Base-by-base conservation (phyloP, 2,329 filamentous ascomycete species). In the Penicillium thymicola region DNA sequence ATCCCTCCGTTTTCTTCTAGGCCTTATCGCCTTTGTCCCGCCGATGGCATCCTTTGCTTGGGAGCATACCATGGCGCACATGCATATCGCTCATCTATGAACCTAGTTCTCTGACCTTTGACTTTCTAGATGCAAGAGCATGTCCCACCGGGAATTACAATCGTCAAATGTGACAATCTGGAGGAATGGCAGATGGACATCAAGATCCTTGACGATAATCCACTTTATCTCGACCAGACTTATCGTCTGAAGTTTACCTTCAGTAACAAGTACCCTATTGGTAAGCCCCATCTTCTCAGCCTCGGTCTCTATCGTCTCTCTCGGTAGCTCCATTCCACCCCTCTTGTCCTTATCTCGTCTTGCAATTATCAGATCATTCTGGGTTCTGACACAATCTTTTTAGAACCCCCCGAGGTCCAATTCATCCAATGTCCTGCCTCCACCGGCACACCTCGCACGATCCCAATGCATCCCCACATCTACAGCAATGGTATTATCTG, bases 401-500 rank as follows among this genome's bases (percentile, higher is more conserved):
- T 67, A 96, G 93, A 97, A 79, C 89, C 94, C 0, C 94, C 94
- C 25, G 94, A 99, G 80, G 94, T 97, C 63, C 89, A 89, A 55
- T 99, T 99, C 70, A 81, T 90, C 54, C 81, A 86, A 66, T 78
- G 84, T 51, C 73, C 84, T 34, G 49, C 55, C 25, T 60, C 70
- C 10, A 67, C 72, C 32, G 66, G 69, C 7, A 72, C 76, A 0
- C 73, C 75, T 40, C 81, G 83, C 41, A 78, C 81, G 2, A 92
- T 99, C 67, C 94, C 94, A 1, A 92, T 96, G 73, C 94, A 99
- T 70, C 94, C 94, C 3, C 94, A 99, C 78, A 90, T 99, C 75
- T 99, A 99, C 79, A 94, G 89, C 66, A 99, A 99, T 75, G 94
- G 94, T 66, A 96, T 97, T 74, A 99, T 99, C 71, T 99, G 94